Evolutionary conservation across 305 asterid genomes (phyloP), one percentile per base, ranked within the genome.

Genomic region (Fraxinus paxiana): DNA sequence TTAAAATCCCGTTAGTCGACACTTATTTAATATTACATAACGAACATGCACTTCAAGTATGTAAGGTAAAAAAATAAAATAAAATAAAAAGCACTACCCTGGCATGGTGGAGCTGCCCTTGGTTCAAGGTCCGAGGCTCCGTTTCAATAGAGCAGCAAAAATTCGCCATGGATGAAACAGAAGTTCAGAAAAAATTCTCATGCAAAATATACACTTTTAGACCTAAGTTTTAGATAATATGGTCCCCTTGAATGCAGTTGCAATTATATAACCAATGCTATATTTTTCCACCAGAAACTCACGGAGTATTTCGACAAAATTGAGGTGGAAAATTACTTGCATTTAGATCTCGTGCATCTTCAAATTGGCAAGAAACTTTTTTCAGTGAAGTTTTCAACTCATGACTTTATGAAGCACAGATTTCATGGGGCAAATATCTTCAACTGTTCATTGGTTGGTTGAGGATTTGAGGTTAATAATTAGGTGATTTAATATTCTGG

Each of bases 51-150:
- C 6, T 46, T 46, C 18, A 46, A 46, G 17, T 46, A 13, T 5
- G 22, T 2, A 15, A 48, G 18, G 20, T 48, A 1, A 48, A 48
- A 48, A 13, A 3, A 12, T 3, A 46, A 13, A 46, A 12, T 4
- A 43, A 12, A 41, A 41, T 2, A 12, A 10, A 46, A 48, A n/a
- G 61, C 61, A 48, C 9, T 51, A 90, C 97, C 83, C 92, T 87
- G 0, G 91, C 95, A 43, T 87, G 87, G 73, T 82, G 81, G 80
- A 91, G 87, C 79, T 90, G 96, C 17, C 87, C 91, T 80, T 87
- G 88, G 2, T 84, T 91, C 84, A 94, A 88, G 80, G 97, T 94
- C 73, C 90, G 91, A 38, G 97, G 98, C 86, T 94, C 98, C 74
- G 82, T 76, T 77, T 94, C 98, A 86, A 92, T 92, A 33, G 92